Base-by-base conservation (phyloP, 2,329 filamentous ascomycete species). In the Tolypocladium endophyticum region DNA sequence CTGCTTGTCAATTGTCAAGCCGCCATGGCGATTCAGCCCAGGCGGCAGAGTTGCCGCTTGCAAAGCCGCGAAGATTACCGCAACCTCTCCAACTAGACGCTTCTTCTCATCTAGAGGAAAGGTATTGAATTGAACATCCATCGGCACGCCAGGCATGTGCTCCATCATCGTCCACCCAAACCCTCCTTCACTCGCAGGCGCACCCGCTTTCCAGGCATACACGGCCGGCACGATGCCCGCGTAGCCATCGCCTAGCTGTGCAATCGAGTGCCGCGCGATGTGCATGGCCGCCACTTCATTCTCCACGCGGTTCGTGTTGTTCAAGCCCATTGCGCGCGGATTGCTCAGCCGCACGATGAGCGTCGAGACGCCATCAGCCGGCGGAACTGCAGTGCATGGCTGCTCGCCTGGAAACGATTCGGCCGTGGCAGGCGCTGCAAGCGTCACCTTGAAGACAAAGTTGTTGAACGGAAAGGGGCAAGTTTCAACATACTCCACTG, bases 261-360 rank as follows among this genome's bases (percentile, higher is more conserved):
- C 23, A 0, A 68, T 35, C 2, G 59, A 56, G 41, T 66, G 28
- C 1, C 67, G 67, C 9, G 61, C 64, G n/a, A 70, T 59, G 1
- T 58, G 47, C n/a, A 63, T 61, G 9, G 66, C 63, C 1, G 66
- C 66, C 2, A 70, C 68, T 20, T 70, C 68, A 54, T 71, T 70
- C 60, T 70, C 61, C 4, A 68, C 61, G 4, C 69, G 65, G 36
- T 61, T 61, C 23, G 57, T 58, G n/a, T 63, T 54, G 50, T 63
- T 62, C 36, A 60, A 18, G 25, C 58, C 60, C 18, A 55, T 39
- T 0, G 62, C 64, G 3, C 16, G 54, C 9, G 61, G 55, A 35
- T 66, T 66, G 23, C 58, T 50, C 28, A 66, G 38, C 9, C 62
- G 60, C 43, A 66, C 57, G 18, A 65, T 56, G 1, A 66, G 14